Evolutionary conservation across 805 yeast genomes (phyloP), one percentile per base, ranked within the genome.

Genomic region (Metschnikowia corniflorae): DNA sequence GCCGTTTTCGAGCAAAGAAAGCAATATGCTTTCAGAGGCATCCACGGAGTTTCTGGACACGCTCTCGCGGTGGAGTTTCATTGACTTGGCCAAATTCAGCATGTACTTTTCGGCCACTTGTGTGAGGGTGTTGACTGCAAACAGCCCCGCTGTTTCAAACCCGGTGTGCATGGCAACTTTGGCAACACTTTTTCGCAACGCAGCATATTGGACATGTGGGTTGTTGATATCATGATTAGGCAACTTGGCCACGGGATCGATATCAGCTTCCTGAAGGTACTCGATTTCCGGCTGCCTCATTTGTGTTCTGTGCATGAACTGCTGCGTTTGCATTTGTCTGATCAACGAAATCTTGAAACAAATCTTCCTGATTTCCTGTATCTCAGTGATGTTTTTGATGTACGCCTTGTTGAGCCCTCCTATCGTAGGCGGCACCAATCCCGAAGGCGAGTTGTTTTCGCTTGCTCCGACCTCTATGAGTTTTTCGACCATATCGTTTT

Each of bases 91-190:
- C 23, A 93, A 63, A 53, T 86, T 88, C 29, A 78, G 71, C 61
- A 93, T 56, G 53, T 85, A 89, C 42, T 74, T 81, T 31, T 86
- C 91, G 0, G 97, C 91, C 21, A 93, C 60, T 47, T 87, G 94
- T 0, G 96, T 77, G 38, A 93, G 61, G 2, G 86, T 75, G 43
- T 85, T 82, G 17, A 86, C 72, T 5, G 97, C 96, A 31, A 71
- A 66, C 9, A 82, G 77, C 47, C 86, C 86, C 0, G 94, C 75
- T 0, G 83, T 67, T 61, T 93, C 97, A 64, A 86, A 93, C 0
- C 98, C 98, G 28, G 82, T 80, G 26, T 86, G 82, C 97, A 93
- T 91, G 1, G 86, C 78, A 14, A 93, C 64, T 43, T 87, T 86
- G 14, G 89, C 75, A 0, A 86, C 77, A 26, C 82, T 75, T 48